phyloP scores from a whole-genome alignment of 192 early-diverging fungal species.

The Coemansia sp. region DNA sequence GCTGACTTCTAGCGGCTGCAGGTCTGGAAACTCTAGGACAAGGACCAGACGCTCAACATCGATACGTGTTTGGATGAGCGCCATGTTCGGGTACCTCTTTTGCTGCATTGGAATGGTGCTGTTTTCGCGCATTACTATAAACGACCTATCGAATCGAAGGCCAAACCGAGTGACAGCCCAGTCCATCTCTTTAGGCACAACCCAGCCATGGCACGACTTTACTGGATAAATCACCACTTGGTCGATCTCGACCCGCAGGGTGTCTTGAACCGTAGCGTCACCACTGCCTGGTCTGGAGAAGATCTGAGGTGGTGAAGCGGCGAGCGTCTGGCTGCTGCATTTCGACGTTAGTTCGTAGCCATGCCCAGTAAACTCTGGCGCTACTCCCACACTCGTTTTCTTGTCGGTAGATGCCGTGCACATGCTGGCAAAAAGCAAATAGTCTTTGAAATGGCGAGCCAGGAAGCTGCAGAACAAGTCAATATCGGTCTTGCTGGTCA shows the following conservation, averaged over 20 bases:
- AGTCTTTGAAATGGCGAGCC: conserved; percentile 54
- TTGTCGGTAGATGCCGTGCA: not conserved
- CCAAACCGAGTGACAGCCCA: conserved; percentile 46
- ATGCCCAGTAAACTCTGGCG: not conserved
- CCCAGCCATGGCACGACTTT: conserved; percentile 74
- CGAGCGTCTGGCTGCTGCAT: conserved; percentile 2
- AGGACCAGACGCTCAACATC: conserved; percentile 41
- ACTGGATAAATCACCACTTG: conserved; percentile 65
- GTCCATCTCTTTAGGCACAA: conserved; percentile 18
- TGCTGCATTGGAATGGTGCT: conserved; percentile 60
- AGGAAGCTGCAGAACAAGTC: conserved; percentile 64
- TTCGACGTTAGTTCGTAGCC: not conserved
- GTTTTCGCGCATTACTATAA: conserved; percentile 52
- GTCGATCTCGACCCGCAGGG: conserved; percentile 24
- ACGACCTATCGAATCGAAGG: conserved; percentile 38
- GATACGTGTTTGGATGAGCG: conserved; percentile 60
- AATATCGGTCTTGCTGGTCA: conserved; percentile 64
- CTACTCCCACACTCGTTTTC: not conserved
- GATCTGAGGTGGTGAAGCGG: not conserved
- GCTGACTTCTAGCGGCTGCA: conserved; percentile 29
- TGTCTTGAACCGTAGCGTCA: not conserved
- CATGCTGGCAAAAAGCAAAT: not conserved
- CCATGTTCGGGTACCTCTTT: conserved; percentile 66
- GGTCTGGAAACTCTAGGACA: conserved; percentile 49
- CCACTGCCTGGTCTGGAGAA: not conserved